These are phyloP conservation scores for Carex scoparia DNA, from an alignment of 176 grass and related monocot genomes.

Conservation along the genomic window DNA sequence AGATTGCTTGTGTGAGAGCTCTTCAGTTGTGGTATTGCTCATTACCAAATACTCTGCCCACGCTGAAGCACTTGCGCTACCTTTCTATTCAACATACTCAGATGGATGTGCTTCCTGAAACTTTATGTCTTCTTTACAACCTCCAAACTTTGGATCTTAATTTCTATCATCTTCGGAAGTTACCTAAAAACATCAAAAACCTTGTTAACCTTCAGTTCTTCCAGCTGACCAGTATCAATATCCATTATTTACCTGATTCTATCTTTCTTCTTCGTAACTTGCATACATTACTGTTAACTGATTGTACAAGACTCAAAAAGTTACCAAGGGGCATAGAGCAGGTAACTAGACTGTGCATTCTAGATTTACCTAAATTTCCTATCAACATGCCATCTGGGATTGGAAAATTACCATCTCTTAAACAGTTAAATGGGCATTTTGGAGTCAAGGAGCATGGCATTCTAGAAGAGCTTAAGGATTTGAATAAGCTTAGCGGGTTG, in stretches of 20 bases:
- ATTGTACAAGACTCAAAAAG: neutral
- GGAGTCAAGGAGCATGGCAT: no score
- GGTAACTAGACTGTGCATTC: no score
- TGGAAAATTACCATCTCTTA: no score
- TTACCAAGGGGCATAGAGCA: neutral
- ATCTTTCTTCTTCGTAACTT: neutral
- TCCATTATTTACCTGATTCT: neutral
- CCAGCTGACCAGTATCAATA: neutral
- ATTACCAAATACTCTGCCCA: no score
- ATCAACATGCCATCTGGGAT: no score
- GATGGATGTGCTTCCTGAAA: neutral
- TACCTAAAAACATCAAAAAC: neutral
- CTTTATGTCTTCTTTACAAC: neutral
- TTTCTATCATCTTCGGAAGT: neutral
- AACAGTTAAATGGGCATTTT: no score
- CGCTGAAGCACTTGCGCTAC: no score
- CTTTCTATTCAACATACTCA: no score
- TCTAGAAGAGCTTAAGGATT: neutral
- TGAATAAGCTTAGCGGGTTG: neutral
- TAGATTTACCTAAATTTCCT: no score
- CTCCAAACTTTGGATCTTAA: constrained; percentile 5
- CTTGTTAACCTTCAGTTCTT: constrained; percentile 3
- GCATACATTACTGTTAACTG: neutral
- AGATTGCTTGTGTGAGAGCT: no score
- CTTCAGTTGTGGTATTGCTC: no score